A percentile compares a stretch with the other conserved stretches of the same genome.
Conservation (phyloP, 2,329 filamentous ascomycete species). For the Moelleriella libera region DNA sequence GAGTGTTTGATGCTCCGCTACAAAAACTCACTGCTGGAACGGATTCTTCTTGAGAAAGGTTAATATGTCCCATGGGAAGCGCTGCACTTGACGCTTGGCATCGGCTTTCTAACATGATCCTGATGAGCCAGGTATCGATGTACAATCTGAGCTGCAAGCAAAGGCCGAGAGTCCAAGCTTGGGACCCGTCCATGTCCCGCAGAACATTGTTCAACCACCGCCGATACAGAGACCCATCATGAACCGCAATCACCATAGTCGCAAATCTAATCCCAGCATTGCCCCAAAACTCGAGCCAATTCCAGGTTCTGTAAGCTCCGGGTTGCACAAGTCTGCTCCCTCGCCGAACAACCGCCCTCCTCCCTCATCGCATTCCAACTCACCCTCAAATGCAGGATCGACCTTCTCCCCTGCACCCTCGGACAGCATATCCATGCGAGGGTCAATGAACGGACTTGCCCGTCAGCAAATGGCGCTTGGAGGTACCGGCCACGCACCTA, state of each 20-base stretch:
- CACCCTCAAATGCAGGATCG: constrained; percentile 35
- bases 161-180: constrained; percentile 82
- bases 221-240: constrained; percentile 70
- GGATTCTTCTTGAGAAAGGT: constrained; percentile 95
- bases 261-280: constrained; percentile 59
- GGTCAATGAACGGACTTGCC: constrained; percentile 17
- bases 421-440: constrained; percentile 32
- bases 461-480: constrained; percentile 18
- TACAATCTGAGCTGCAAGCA: constrained; percentile 84
- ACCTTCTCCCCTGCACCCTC: constrained; percentile 28
- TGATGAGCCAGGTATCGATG: constrained; percentile 66
- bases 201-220: constrained; percentile 56
- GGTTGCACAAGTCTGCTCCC: constrained; percentile 39
- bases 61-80: constrained; percentile 1
- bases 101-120: neutral
- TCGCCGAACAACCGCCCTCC: constrained; percentile 67
- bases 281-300: constrained; percentile 58
- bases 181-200: constrained; percentile 52
- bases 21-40: constrained; percentile 92
- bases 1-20: constrained; percentile 97
- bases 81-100: neutral
- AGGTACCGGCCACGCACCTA: constrained; percentile 9
- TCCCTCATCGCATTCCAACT: constrained; percentile 59
- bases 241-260: constrained; percentile 64
- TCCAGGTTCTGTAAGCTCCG: constrained; percentile 24